These are phyloP conservation scores for Nemania sp. DNA, from an alignment of 2,329 filamentous ascomycete species.

Conservation along the genomic window DNA sequence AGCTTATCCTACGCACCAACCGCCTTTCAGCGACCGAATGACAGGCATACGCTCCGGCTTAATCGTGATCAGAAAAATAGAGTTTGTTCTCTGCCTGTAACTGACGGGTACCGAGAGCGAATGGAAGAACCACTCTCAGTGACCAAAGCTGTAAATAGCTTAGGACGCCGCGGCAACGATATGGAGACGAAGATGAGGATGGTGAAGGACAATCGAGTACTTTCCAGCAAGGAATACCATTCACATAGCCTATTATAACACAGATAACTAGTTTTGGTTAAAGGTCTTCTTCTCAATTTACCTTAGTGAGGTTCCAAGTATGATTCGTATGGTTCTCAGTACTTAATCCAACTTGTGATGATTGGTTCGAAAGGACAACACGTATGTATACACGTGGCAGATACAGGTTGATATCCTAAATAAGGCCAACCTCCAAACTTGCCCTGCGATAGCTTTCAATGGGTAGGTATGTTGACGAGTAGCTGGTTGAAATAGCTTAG, in stretches of 20 bases:
- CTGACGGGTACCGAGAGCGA: slow-evolving; percentile 84
- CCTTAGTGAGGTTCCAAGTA: neutral
- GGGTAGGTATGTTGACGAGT: neutral
- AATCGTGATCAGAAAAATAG: slow-evolving; percentile 80
- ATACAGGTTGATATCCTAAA: neutral
- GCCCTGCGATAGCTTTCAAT: neutral
- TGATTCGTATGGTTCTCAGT: neutral
- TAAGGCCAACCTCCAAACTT: neutral
- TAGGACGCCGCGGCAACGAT: slow-evolving; percentile 66
- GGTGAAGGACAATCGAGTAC: neutral
- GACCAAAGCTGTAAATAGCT: slow-evolving; percentile 63
- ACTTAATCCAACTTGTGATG: neutral
- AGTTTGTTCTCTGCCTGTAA: slow-evolving; percentile 79
- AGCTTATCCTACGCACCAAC: slow-evolving; percentile 88
- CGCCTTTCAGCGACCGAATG: slow-evolving; percentile 82
- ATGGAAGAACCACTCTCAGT: slow-evolving; percentile 72
- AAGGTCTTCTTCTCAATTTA: neutral
- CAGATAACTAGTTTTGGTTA: slow-evolving; percentile 5
- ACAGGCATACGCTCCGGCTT: slow-evolving; percentile 97
- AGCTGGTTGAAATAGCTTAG: neutral
- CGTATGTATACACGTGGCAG: neutral
- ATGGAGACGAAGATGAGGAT: slow-evolving; percentile 4
- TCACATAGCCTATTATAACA: slow-evolving; percentile 15
- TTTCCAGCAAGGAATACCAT: neutral
- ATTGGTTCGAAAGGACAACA: neutral